Evolutionary conservation across 1,284 basidiomycete genomes (phyloP), one percentile per base, ranked within the genome.

Genomic region (Acaromyces ingoldii): DNA sequence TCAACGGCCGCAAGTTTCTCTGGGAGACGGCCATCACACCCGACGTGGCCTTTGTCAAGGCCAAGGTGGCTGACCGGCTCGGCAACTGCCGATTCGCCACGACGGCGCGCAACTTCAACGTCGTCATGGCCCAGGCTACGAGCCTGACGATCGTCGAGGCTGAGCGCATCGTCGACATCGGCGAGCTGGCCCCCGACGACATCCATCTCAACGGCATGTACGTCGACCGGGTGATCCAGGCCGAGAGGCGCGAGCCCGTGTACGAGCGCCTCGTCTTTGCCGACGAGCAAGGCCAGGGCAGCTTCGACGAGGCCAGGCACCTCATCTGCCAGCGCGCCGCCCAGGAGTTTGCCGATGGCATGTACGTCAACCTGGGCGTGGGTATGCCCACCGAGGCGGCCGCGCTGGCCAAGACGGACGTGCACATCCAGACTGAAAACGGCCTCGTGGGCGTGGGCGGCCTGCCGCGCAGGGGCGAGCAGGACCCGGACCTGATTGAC

Each of bases 371-470:
- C 66, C 82, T 88, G 30, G 71, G 78, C 25, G 78, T 81, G 45
- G 91, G 91, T 29, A 95, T 95, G 85, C 91, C 91, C n/a, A n/a
- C n/a, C n/a, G n/a, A n/a, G n/a, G n/a, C n/a, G n/a, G n/a, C n/a
- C n/a, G n/a, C n/a, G n/a, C 93, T 89, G 22, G 82, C 95, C 11
- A 88, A 91, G 15, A 89, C 91, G 6, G 83, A 83, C 49, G 89
- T 95, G 33, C 91, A 89, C 87, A 75, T 92, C 67, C 91, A 96
- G 77, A 90, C 88, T 68, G 91, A 96, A 81, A 96, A 96, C 69
- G 91, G 91, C 54, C 87, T 95, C 58, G 80, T 96, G 60, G 91
- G 70, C 62, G 91, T 95, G 89, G 91, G 91, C 1, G 90, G 91
- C 37, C 93, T 91, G 76, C 91, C 91, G 15, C 88, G 87, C 9